Evolutionary conservation across 2,329 filamentous ascomycete species (phyloP), one percentile per base, ranked within the genome.

Genomic region (Sarocladium strictum): DNA sequence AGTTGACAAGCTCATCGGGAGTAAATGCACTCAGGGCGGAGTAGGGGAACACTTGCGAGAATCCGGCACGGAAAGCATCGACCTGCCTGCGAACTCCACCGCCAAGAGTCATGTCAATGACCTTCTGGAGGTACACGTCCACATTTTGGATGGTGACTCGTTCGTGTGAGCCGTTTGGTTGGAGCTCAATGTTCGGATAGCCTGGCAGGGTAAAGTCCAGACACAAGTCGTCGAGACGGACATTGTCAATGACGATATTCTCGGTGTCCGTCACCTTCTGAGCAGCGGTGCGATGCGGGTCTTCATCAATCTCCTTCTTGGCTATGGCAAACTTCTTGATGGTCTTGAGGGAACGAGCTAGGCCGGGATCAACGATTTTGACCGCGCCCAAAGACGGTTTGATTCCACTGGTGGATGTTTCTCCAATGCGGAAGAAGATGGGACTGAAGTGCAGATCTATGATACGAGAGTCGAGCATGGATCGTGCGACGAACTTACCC

Each of bases 361-460:
- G 76, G 55, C 89, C 86, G 26, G 89, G 82, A 63, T 99, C 94
- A 3, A 99, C 91, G 3, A 87, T 83, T 67, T 92, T 95, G 49
- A 99, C 85, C 1, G 94, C 89, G 5, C 90, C 91, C 7, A 99
- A 78, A 0, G 92, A 96, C 12, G 92, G 91, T 21, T 85, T 85
- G 3, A 96, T 85, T 0, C 77, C 77, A 3, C 72, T 70, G 1
- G 83, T 72, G 1, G 72, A 69, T 2, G 83, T 79, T 62, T 95
- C 89, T 15, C 89, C 90, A 59, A 97, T 89, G 56, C 93, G 89
- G 84, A 99, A 99, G 75, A 99, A 97, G 5, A 91, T 96, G 1
- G 94, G 89, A 66, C 97, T 99, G 72, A 99, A 94, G 55, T 93
- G 94, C 60, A 99, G 85, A 64, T 99, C 94, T 61, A 99, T 97